Conservation (phyloP, 2,329 filamentous ascomycete species). For the Talaromyces sp. region DNA sequence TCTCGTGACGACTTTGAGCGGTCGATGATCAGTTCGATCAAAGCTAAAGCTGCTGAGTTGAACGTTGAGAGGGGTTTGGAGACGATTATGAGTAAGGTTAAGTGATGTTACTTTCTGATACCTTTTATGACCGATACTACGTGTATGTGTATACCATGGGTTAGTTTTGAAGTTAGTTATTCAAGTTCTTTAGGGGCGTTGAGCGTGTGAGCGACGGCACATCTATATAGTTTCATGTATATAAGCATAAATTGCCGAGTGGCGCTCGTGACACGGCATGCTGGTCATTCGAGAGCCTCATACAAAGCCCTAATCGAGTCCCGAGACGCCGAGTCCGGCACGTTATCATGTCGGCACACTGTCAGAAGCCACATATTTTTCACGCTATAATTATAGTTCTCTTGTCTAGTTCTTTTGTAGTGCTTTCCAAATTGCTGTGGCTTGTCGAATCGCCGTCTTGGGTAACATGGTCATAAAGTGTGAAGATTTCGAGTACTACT, state of each 20-base stretch:
- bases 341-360: not conserved
- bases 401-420: not conserved
- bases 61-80: slow-evolving; percentile 76
- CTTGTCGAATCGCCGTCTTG: not conserved
- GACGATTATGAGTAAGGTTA: slow-evolving; percentile 93
- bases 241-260: slow-evolving; percentile 8
- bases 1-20: slow-evolving; percentile 91
- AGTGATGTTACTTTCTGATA: slow-evolving; percentile 53
- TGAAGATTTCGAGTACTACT: not conserved
- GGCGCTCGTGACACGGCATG: slow-evolving; percentile 1
- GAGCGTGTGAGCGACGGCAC: not conserved
- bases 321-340: not conserved
- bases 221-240: slow-evolving; percentile 10
- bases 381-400: not conserved
- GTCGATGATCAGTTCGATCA: slow-evolving; percentile 81
- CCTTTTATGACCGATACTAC: not conserved
- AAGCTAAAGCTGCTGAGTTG: slow-evolving; percentile 81
- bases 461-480: slow-evolving; percentile 1
- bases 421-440: not conserved
- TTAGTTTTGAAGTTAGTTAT: not conserved
- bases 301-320: slow-evolving; percentile 9
- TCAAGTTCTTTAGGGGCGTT: not conserved
- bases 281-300: slow-evolving; percentile 2
- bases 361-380: not conserved
- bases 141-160: not conserved